Conservation (phyloP, 768 basidiomycete genomes). For the Mycena capillaripes region DNA sequence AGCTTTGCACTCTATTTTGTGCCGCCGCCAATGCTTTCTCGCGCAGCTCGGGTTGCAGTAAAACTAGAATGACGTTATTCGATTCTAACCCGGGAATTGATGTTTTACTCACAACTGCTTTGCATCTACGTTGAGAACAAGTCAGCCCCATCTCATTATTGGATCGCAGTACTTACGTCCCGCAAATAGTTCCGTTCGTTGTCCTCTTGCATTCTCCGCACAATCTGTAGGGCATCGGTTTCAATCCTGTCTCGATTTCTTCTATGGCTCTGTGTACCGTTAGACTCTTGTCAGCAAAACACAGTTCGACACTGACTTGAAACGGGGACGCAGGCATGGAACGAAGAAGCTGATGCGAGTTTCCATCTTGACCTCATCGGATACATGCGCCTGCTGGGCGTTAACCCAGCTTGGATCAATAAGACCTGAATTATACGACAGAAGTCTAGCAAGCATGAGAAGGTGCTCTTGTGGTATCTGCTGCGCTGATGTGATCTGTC, state of each 20-base stretch:
- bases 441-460: constrained; percentile 37
- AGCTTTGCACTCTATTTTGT: constrained; percentile 33
- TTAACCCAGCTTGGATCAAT: constrained; percentile 24
- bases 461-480: constrained; percentile 35
- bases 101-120: constrained; percentile 8
- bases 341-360: constrained; percentile 38
- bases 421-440: constrained; percentile 33
- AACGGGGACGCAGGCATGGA: constrained; percentile 36
- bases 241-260: constrained; percentile 37
- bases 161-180: constrained; percentile 23
- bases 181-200: constrained; percentile 24
- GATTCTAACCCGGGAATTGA: background rate
- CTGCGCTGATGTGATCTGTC: constrained; percentile 19
- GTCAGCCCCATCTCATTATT: background rate
- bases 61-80: constrained; percentile 16
- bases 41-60: constrained; percentile 36
- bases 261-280: constrained; percentile 24
- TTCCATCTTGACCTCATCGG: constrained; percentile 22
- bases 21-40: constrained; percentile 27
- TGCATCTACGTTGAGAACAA: background rate
- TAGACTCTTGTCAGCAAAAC: background rate
- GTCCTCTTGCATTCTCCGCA: constrained; percentile 31
- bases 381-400: constrained; percentile 30
- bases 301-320: background rate
- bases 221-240: background rate